Evolutionary conservation across 345 rosid genomes (phyloP), one percentile per base, ranked within the genome.

Genomic region (Excoecaria cochinchinensis): DNA sequence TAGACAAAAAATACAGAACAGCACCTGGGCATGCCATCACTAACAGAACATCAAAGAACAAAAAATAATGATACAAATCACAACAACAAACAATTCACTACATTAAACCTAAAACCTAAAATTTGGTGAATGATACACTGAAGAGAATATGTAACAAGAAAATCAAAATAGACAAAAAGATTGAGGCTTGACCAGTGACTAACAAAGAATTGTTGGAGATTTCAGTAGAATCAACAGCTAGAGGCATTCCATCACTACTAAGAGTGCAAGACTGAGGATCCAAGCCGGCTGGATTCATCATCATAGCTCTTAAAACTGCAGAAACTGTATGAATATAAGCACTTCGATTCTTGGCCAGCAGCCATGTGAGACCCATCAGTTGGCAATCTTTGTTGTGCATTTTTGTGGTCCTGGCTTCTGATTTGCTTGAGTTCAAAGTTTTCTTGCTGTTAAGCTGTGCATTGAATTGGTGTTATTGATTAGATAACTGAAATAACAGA

Each of bases 351-450:
- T 87, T 91, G 47, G 93, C 89, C 6, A 95, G 92, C 44, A 95
- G 98, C 99, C 99, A 95, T 56, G 99, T 91, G 55, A 95, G 89
- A 58, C 97, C 99, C 99, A 95, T 95, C 59, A 92, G 83, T 64
- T 88, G 89, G 84, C 99, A 95, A 76, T 95, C 97, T 83, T 89
- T 92, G 85, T 87, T 83, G 74, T 82, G 97, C 91, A 95, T 92
- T 84, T 83, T 92, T 72, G 89, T 72, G 61, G 93, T 86, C 86
- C 98, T 89, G 44, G 84, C 89, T 62, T 84, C 85, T 69, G 85
- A 50, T 76, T 91, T 90, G 83, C 90, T 91, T 82, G 90, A 61
- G 53, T 79, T 85, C 24, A 67, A 90, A 81, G 91, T 8, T 59
- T 83, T 76, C 81, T 88, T 85, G 68, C 84, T 76, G 83, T 80